phyloP scores from a whole-genome alignment of 495 filamentous ascomycete species.

The Podospora didyma region DNA sequence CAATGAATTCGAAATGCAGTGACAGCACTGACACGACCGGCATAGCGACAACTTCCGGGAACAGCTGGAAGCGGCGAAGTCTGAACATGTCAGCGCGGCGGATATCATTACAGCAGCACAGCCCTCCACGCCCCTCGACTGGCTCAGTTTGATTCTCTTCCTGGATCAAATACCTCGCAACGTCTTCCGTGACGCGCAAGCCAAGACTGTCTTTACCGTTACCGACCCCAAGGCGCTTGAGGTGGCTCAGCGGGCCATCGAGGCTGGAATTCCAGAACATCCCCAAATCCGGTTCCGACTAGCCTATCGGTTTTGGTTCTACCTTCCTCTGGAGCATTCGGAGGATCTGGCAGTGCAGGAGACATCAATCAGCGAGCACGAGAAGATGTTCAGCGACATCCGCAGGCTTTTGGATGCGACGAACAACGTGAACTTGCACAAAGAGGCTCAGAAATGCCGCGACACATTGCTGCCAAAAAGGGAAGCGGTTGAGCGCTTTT shows the following conservation, averaged over 20 bases:
- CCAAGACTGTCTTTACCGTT: conserved; percentile 2
- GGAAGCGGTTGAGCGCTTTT: neutral
- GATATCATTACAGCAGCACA: conserved; percentile 9
- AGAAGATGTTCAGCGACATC: conserved; percentile 5
- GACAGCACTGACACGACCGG: too few species aligned
- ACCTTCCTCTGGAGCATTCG: conserved; percentile 21
- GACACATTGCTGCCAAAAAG: neutral
- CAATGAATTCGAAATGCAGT: neutral
- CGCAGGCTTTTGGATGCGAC: neutral
- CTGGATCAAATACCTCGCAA: conserved; percentile 24
- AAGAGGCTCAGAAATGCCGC: neutral
- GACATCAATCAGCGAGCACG: conserved; percentile 5
- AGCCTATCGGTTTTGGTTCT: conserved; percentile 15
- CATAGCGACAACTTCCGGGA: neutral
- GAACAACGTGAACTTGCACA: too few species aligned
- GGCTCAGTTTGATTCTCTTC: conserved; percentile 15
- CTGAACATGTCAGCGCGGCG: neutral
- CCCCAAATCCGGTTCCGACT: conserved; percentile 10
- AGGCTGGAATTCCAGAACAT: conserved; percentile 6
- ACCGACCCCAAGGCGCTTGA: conserved; percentile 10
- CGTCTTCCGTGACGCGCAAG: conserved; percentile 10
- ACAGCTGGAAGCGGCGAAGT: conserved; percentile 1
- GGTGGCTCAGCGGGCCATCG: conserved; percentile 6
- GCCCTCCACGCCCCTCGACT: conserved; percentile 12
- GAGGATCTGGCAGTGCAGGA: conserved; percentile 16